Percentiles rank a stretch among this genome's conserved stretches.
Evolutionary conservation across 176 grass and related monocot species (phyloP).

Genomic region (Carex parvula): DNA sequence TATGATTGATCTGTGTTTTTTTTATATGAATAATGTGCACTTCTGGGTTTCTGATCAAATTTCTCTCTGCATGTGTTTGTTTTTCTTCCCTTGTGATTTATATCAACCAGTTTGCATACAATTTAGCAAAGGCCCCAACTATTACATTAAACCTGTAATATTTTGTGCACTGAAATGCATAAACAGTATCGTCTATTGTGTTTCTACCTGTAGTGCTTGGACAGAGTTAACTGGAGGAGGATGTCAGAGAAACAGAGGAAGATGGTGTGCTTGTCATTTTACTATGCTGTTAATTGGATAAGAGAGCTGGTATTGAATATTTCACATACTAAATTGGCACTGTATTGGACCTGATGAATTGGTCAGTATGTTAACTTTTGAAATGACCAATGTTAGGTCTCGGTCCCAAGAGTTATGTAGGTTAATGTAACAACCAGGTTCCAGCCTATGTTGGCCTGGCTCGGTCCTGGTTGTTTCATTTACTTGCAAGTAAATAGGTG

Average conservation of each 20-base stretch:
- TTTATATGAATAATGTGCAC: background rate
- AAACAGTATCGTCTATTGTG: constrained; percentile 31
- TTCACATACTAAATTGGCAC: constrained; percentile 9
- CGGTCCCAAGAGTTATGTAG: too few relatives aligned
- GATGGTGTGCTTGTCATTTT: constrained; percentile 64
- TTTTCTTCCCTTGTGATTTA: constrained; percentile 12
- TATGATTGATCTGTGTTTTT: background rate
- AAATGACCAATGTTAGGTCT: background rate
- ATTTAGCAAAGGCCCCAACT: background rate
- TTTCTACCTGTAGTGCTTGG: constrained; percentile 48
- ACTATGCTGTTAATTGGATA: constrained; percentile 94
- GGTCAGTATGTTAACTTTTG: constrained; percentile 6
- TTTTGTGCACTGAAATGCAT: constrained; percentile 1
- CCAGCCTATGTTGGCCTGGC: too few relatives aligned
- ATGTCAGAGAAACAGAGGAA: constrained; percentile 68
- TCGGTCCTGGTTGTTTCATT: background rate
- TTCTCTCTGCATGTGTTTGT: constrained; percentile 6
- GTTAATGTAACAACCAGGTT: too few relatives aligned
- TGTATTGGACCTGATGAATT: background rate
- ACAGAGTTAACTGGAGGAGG: constrained; percentile 53
- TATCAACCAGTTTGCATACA: constrained; percentile 1
- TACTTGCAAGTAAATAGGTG: background rate
- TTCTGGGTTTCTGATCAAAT: background rate
- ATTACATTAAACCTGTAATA: background rate
- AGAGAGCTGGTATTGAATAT: constrained; percentile 72